Percentiles rank a stretch among this genome's conserved stretches.
These are phyloP conservation scores for Lasiodiplodia sp. DNA, from an alignment of 2,329 filamentous ascomycete species.

Conservation along the genomic window DNA sequence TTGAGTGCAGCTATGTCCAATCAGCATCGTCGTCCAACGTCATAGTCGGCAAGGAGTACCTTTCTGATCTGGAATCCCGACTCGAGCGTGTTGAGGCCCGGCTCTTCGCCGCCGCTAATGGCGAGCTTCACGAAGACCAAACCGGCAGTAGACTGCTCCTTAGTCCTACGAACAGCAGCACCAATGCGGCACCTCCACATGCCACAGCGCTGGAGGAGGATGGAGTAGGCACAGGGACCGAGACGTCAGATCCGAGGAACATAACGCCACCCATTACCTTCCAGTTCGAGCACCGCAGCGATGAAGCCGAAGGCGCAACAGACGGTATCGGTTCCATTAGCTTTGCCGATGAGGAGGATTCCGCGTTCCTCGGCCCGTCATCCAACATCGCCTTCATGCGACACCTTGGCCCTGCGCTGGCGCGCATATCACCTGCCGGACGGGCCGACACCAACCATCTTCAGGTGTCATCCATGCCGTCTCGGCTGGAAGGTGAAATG, in stretches of 20 bases:
- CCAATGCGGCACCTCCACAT: background rate
- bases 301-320: conserved; percentile 38
- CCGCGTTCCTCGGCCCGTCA: conserved; percentile 49
- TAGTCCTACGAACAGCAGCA: background rate
- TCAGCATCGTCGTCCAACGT: conserved; percentile 46
- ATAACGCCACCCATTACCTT: background rate
- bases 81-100: conserved; percentile 8
- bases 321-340: conserved; percentile 48
- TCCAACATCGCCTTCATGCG: conserved; percentile 53
- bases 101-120: conserved; percentile 2
- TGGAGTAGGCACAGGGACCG: conserved; percentile 27
- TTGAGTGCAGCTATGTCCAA: conserved; percentile 54
- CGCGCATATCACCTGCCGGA: conserved; percentile 34
- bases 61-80: background rate
- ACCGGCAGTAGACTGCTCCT: conserved; percentile 2
- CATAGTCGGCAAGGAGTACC: conserved; percentile 51
- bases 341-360: conserved; percentile 48
- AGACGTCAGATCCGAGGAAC: conserved; percentile 12
- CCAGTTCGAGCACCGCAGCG: conserved; percentile 12
- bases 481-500: conserved; percentile 32
- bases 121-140: background rate
- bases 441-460: background rate
- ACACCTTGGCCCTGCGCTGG: conserved; percentile 41
- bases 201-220: conserved; percentile 1
- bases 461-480: conserved; percentile 28